These are phyloP conservation scores for Phialophora verrucosa DNA, from an alignment of 2,329 filamentous ascomycete genomes.

Conservation along the genomic window DNA sequence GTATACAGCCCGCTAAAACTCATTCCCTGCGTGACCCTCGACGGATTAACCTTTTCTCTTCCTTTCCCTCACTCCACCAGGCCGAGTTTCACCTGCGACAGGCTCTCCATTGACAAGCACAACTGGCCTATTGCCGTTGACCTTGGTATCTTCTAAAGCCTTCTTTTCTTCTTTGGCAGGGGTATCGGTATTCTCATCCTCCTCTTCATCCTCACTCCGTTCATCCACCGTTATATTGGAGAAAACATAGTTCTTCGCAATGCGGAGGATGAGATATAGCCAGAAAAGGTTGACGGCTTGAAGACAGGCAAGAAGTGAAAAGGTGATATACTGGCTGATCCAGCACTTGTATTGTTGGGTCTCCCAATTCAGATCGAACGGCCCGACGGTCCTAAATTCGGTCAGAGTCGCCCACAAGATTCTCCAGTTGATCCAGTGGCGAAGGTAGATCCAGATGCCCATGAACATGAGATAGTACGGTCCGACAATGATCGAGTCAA, in stretches of 20 bases:
- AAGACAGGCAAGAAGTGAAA: constrained; percentile 43
- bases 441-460: constrained; percentile 79
- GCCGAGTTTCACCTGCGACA: constrained; percentile 40
- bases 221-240: constrained; percentile 47
- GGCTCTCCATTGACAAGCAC: constrained; percentile 50
- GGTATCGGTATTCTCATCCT: constrained; percentile 45
- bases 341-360: constrained; percentile 46
- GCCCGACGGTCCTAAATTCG: constrained; percentile 45
- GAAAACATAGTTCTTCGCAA: constrained; percentile 42
- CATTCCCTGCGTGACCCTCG: background rate
- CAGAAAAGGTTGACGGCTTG: constrained; percentile 46
- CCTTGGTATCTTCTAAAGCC: constrained; percentile 13
- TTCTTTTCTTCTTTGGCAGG: constrained; percentile 17
- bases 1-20: constrained; percentile 1
- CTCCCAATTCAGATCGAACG: constrained; percentile 46
- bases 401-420: constrained; percentile 45
- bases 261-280: constrained; percentile 43
- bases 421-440: constrained; percentile 65
- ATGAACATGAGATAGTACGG: constrained; percentile 83
- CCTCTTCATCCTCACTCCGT: constrained; percentile 53
- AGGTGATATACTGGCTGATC: constrained; percentile 44
- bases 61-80: constrained; percentile 41
- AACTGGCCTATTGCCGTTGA: constrained; percentile 31
- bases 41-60: constrained; percentile 34
- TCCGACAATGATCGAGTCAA: constrained; percentile 72